Conservation (phyloP, 306 rosid species). For the Prunus armeniaca region DNA sequence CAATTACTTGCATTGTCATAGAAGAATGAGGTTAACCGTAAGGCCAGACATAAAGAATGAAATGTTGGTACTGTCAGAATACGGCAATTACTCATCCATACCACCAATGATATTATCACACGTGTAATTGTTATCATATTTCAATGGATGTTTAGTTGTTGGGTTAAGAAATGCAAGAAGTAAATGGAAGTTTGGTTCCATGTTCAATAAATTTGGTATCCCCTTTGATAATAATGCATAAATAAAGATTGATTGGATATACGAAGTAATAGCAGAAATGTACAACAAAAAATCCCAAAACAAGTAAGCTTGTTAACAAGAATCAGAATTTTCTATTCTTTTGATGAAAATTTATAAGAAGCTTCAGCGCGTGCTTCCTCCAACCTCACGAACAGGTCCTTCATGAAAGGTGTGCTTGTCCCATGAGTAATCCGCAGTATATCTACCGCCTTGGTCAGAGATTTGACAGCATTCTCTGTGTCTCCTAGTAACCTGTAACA, state of each 20-base stretch:
- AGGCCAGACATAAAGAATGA: too few species aligned
- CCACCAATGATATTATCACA: too few species aligned
- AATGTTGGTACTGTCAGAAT: too few species aligned
- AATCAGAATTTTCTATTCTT: slow-evolving; percentile 12
- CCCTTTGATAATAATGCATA: too few species aligned
- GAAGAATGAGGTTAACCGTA: too few species aligned
- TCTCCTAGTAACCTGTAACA: slow-evolving; percentile 65
- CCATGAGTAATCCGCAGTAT: slow-evolving; percentile 81
- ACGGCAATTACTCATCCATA: too few species aligned
- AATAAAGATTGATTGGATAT: background rate
- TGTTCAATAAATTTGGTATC: too few species aligned
- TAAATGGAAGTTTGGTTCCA: too few species aligned
- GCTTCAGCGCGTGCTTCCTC: slow-evolving; percentile 94
- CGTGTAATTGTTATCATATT: too few species aligned
- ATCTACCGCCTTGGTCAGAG: slow-evolving; percentile 65
- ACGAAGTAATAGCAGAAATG: background rate
- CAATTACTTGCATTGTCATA: too few species aligned
- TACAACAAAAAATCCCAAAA: background rate
- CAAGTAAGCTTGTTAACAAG: background rate
- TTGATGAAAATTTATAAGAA: slow-evolving; percentile 49
- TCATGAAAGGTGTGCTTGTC: slow-evolving; percentile 62
- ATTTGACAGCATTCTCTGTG: slow-evolving; percentile 58
- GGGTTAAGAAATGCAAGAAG: too few species aligned
- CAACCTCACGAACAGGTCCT: slow-evolving; percentile 64
- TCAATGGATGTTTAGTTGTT: too few species aligned